Evolutionary conservation across 805 yeast genomes (phyloP).

Genomic region (Nakazawaea anatomiae): DNA sequence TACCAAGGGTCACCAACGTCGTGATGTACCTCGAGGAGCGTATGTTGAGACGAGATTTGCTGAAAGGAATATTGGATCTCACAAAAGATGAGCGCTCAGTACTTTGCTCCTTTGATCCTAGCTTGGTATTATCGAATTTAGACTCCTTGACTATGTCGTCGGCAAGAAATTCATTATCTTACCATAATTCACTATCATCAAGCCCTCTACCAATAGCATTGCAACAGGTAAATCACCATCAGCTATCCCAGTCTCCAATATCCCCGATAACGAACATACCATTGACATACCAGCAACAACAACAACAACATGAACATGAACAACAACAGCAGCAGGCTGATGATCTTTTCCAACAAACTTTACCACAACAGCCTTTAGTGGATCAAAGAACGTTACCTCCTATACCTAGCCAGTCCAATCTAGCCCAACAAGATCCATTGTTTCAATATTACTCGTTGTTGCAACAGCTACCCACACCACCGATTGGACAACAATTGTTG

Average conservation of each 20-base stretch:
- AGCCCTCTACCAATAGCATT: not conserved
- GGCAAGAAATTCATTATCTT: not conserved
- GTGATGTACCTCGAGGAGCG: constrained; percentile 42
- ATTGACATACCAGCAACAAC: not conserved
- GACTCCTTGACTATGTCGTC: not conserved
- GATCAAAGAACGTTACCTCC: not conserved
- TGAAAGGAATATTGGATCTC: constrained; percentile 41
- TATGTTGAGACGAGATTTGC: constrained; percentile 45
- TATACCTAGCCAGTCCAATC: not conserved
- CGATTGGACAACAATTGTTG: not conserved
- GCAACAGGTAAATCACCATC: not conserved
- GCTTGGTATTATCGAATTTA: constrained; percentile 9
- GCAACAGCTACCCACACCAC: constrained; percentile 2
- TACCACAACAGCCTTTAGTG: not conserved
- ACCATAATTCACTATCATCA: not conserved
- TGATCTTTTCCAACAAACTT: not conserved
- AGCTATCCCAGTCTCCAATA: too few relatives aligned
- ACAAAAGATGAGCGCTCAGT: constrained; percentile 13
- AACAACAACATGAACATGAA: not conserved
- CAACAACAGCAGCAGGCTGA: not conserved
- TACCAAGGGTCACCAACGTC: constrained; percentile 35
- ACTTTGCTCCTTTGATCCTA: constrained; percentile 8
- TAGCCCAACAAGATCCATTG: not conserved
- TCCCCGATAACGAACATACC: not conserved
- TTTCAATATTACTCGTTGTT: not conserved